These are phyloP conservation scores for Ambispora gerdemannii DNA, from an alignment of 192 early-diverging fungal genomes.

Conservation along the genomic window DNA sequence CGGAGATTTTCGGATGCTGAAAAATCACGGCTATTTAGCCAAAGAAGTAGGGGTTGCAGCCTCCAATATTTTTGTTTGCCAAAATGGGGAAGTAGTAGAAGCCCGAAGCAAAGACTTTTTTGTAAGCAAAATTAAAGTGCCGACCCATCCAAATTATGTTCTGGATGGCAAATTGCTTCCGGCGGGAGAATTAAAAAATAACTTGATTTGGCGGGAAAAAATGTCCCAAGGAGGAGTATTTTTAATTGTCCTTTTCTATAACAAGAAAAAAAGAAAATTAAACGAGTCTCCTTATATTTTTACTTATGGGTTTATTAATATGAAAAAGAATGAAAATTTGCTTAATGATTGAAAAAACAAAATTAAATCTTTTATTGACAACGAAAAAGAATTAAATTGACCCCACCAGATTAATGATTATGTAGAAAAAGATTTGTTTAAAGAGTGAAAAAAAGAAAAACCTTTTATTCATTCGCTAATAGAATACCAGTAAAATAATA, in stretches of 20 bases:
- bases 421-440: slow-evolving; percentile 10
- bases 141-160: slow-evolving; percentile 6
- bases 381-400: not conserved
- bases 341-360: slow-evolving; percentile 5
- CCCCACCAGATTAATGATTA: not conserved
- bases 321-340: slow-evolving; percentile 15
- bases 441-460: slow-evolving; percentile 8
- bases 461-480: slow-evolving; percentile 1
- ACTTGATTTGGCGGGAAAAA: slow-evolving; percentile 1
- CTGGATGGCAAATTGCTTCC: not conserved
- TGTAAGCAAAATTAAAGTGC: not conserved
- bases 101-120: not conserved
- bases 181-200: not conserved
- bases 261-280: not conserved
- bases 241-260: slow-evolving; percentile 4
- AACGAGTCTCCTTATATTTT: slow-evolving; percentile 11
- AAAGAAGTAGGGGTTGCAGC: not conserved
- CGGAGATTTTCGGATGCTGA: slow-evolving; percentile 19
- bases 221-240: slow-evolving; percentile 2
- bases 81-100: slow-evolving; percentile 15
- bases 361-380: not conserved
- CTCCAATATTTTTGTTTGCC: slow-evolving; percentile 8
- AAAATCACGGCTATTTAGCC: slow-evolving; percentile 8
- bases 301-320: slow-evolving; percentile 25
- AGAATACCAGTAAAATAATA: slow-evolving; percentile 11